A percentile compares a stretch with the other conserved stretches of the same genome.
phyloP scores from a whole-genome alignment of 257 asterid species.

The Przewalskia tangutica region DNA sequence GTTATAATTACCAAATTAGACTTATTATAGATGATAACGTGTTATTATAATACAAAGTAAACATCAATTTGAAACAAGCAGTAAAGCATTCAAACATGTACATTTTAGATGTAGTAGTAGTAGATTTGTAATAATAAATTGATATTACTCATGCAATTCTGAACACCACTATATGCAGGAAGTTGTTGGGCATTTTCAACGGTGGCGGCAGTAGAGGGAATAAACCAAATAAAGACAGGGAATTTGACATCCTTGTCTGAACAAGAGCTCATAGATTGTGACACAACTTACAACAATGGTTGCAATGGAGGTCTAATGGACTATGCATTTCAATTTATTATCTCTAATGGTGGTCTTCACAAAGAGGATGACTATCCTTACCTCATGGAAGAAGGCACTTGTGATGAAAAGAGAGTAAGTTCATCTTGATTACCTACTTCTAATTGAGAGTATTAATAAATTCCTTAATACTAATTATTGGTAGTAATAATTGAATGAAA shows the following conservation, averaged over 20 bases:
- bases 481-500: neutral
- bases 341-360: constrained; percentile 27
- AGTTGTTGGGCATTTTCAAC: constrained; percentile 17
- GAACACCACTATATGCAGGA: neutral
- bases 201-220: constrained; percentile 15
- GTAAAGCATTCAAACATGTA: no score
- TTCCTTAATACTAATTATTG: neutral
- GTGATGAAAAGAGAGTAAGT: constrained; percentile 25
- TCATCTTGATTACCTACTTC: neutral
- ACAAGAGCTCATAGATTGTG: constrained; percentile 36
- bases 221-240: constrained; percentile 9
- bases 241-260: constrained; percentile 23
- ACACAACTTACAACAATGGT: constrained; percentile 26
- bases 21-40: no score
- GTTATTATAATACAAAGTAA: no score
- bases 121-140: no score
- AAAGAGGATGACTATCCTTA: constrained; percentile 36
- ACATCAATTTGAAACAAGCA: no score
- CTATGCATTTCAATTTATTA: constrained; percentile 26
- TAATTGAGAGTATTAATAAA: neutral
- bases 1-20: no score
- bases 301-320: constrained; percentile 37
- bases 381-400: constrained; percentile 31
- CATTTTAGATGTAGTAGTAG: no score
- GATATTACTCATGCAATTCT: no score